Percentiles rank a stretch among this genome's conserved stretches.
These are phyloP conservation scores for Candida ascalaphidarum DNA, from an alignment of 805 yeast species.

Conservation along the genomic window DNA sequence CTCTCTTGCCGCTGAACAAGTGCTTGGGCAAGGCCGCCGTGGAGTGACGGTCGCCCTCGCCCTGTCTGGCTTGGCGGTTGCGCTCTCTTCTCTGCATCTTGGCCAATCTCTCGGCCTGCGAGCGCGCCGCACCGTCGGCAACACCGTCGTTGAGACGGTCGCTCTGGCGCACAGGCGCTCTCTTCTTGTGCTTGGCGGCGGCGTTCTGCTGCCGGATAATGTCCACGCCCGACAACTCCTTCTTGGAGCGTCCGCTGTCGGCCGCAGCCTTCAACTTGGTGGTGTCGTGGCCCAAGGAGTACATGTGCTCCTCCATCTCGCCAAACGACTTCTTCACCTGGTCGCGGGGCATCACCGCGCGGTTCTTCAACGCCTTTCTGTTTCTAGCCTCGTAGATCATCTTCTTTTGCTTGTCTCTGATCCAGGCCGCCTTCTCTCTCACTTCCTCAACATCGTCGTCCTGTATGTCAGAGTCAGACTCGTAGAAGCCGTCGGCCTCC, in stretches of 20 bases:
- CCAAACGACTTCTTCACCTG: slow-evolving; percentile 66
- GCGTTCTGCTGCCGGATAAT: slow-evolving; percentile 55
- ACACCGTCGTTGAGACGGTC: slow-evolving; percentile 86
- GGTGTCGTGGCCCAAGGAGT: slow-evolving; percentile 83
- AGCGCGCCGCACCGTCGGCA: slow-evolving; percentile 67
- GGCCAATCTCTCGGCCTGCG: slow-evolving; percentile 79
- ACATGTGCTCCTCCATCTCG: slow-evolving; percentile 86
- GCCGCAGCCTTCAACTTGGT: slow-evolving; percentile 46
- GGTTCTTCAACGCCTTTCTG: slow-evolving; percentile 80
- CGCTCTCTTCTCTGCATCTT: slow-evolving; percentile 91
- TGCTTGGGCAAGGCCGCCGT: slow-evolving; percentile 87
- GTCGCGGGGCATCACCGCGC: slow-evolving; percentile 85
- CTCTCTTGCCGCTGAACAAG: slow-evolving; percentile 93
- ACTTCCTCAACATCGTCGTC: slow-evolving; percentile 41
- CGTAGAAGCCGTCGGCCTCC: slow-evolving; percentile 92
- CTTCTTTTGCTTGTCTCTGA: slow-evolving; percentile 87
- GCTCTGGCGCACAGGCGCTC: slow-evolving; percentile 49
- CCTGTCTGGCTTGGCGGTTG: slow-evolving; percentile 84
- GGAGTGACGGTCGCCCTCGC: slow-evolving; percentile 92
- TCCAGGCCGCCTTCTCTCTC: slow-evolving; percentile 87
- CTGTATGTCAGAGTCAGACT: slow-evolving; percentile 66
- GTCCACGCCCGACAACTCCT: slow-evolving; percentile 64
- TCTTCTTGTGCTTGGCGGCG: slow-evolving; percentile 31
- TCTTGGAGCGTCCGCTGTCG: slow-evolving; percentile 20
- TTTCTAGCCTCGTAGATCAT: slow-evolving; percentile 85